A percentile compares a stretch with the other conserved stretches of the same genome.
Evolutionary conservation across 2,329 filamentous ascomycete genomes (phyloP).

Genomic region (Pseudofabraea citricarpa): DNA sequence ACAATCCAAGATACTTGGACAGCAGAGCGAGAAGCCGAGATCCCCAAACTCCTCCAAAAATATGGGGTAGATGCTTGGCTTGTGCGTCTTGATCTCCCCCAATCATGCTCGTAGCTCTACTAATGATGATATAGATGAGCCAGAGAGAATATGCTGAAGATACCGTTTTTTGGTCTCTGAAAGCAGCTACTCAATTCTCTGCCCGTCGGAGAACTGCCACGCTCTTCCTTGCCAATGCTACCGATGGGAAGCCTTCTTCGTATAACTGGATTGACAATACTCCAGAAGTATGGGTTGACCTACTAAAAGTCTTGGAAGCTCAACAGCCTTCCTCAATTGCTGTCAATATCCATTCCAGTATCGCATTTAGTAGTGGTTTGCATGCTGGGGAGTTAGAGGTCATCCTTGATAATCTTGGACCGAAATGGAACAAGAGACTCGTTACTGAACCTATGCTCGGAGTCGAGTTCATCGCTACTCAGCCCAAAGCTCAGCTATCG

Average conservation of each 20-base stretch:
- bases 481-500: constrained; percentile 32
- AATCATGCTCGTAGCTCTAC: too few species aligned
- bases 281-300: constrained; percentile 34
- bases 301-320: constrained; percentile 31
- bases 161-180: constrained; percentile 46
- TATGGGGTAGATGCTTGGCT: constrained; percentile 45
- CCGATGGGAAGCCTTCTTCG: constrained; percentile 22
- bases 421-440: constrained; percentile 34
- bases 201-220: constrained; percentile 44
- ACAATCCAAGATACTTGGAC: constrained; percentile 40
- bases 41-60: constrained; percentile 38
- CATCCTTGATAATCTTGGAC: constrained; percentile 30
- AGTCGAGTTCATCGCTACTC: constrained; percentile 41
- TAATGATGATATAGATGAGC: constrained; percentile 36
- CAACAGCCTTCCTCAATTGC: constrained; percentile 35
- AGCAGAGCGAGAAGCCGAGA: constrained; percentile 33
- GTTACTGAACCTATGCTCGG: constrained; percentile 40
- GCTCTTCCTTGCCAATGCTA: constrained; percentile 40
- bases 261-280: constrained; percentile 46
- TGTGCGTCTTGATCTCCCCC: too few species aligned
- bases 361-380: constrained; percentile 42
- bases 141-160: constrained; percentile 48
- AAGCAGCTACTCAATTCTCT: constrained; percentile 39
- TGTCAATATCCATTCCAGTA: constrained; percentile 38
- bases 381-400: constrained; percentile 41